Evolutionary conservation across 2,329 filamentous ascomycete species (phyloP).

Genomic region (Cladophialophora bantiana): DNA sequence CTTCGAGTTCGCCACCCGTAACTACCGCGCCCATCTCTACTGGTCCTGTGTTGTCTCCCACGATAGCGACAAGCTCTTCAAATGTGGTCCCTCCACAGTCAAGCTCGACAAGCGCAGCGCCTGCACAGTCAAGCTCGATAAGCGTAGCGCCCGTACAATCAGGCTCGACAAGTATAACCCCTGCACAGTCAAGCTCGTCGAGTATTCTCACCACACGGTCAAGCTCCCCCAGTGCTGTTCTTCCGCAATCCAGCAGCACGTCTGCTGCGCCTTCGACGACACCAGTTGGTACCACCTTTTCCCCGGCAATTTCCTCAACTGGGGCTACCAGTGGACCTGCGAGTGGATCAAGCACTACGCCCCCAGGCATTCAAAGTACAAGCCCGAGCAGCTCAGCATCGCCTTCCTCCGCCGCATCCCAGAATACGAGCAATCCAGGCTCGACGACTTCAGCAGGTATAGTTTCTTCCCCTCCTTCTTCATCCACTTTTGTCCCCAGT

Average conservation of each 20-base stretch:
- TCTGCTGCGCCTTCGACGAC: not conserved
- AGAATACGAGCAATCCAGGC: constrained; percentile 20
- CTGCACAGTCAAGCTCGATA: not conserved
- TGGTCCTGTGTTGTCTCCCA: not conserved
- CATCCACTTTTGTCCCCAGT: constrained; percentile 24
- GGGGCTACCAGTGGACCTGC: constrained; percentile 23
- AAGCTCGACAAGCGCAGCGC: not conserved
- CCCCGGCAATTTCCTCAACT: not conserved
- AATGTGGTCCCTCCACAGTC: not conserved
- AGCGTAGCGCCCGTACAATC: not conserved
- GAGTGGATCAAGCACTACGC: constrained; percentile 28
- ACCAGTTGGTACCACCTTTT: not conserved
- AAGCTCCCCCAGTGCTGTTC: not conserved
- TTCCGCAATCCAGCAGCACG: not conserved
- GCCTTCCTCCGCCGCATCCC: constrained; percentile 18
- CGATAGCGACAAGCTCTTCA: constrained; percentile 22
- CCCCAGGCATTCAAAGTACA: constrained; percentile 23
- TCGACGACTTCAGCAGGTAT: constrained; percentile 36
- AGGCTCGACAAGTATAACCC: constrained; percentile 14
- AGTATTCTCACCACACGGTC: not conserved
- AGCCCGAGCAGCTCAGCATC: not conserved
- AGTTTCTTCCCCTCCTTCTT: constrained; percentile 32
- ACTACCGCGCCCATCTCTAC: not conserved
- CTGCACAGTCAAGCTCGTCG: constrained; percentile 8
- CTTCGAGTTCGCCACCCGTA: not conserved